These are phyloP conservation scores for Clohesyomyces aquaticus DNA, from an alignment of 495 filamentous ascomycete genomes.

Conservation along the genomic window DNA sequence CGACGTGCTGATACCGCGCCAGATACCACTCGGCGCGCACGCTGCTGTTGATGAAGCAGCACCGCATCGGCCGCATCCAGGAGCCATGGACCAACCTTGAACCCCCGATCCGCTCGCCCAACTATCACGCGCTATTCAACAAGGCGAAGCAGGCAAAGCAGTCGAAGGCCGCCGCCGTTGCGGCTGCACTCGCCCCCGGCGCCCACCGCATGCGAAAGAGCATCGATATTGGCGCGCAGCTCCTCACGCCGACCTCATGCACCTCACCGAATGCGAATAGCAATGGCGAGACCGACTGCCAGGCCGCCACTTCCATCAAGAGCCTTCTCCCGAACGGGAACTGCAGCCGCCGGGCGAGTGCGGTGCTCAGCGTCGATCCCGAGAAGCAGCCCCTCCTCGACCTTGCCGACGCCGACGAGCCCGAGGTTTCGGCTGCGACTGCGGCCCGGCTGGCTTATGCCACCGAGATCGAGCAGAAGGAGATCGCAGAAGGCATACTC, in stretches of 20 bases:
- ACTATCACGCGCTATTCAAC: conserved; percentile 17
- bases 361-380: conserved; percentile 14
- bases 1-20: conserved; percentile 6
- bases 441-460: conserved; percentile 39
- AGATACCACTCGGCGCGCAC: conserved; percentile 43
- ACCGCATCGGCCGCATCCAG: conserved; percentile 43
- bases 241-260: not conserved
- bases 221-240: not conserved
- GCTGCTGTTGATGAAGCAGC: conserved; percentile 40
- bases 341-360: conserved; percentile 16
- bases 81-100: conserved; percentile 44
- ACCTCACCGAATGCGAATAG: conserved; percentile 6
- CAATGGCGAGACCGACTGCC: conserved; percentile 21
- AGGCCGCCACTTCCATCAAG: conserved; percentile 22
- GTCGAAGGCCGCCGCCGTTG: not conserved
- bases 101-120: conserved; percentile 44
- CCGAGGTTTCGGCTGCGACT: too few species aligned
- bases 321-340: conserved; percentile 10
- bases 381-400: conserved; percentile 25
- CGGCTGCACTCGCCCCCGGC: not conserved
- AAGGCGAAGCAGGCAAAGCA: not conserved
- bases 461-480: conserved; percentile 44
- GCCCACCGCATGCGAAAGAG: too few species aligned
- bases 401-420: not conserved
- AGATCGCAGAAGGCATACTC: conserved; percentile 44